These are phyloP conservation scores for Ganoderma leucocontextum DNA, from an alignment of 1,284 basidiomycete species.

Conservation along the genomic window DNA sequence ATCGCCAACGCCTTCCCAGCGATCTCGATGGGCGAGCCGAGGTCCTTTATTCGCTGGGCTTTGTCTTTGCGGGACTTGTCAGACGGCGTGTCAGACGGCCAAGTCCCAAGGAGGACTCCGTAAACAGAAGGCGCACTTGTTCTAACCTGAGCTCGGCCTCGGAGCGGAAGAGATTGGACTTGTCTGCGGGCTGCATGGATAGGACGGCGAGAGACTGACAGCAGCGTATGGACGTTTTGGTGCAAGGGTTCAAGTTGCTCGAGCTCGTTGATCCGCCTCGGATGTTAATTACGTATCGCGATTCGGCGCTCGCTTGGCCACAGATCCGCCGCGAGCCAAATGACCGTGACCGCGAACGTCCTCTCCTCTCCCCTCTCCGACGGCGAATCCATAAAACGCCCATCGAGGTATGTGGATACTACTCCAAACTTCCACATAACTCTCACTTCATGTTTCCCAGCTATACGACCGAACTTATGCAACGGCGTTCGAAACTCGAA, in stretches of 20 bases:
- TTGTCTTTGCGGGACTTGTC: constrained; percentile 74
- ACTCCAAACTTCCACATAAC: background rate
- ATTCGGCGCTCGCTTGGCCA: constrained; percentile 8
- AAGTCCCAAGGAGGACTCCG: constrained; percentile 4
- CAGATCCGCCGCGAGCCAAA: background rate
- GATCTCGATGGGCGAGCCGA: constrained; percentile 83
- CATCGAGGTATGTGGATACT: background rate
- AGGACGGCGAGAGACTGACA: background rate
- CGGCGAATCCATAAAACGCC: background rate
- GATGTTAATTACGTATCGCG: constrained; percentile 1
- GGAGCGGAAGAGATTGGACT: constrained; percentile 64
- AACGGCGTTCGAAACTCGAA: constrained; percentile 15
- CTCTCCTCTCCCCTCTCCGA: background rate
- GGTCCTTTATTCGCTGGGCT: constrained; percentile 70
- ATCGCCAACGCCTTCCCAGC: constrained; percentile 79
- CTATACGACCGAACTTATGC: background rate
- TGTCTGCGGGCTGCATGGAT: constrained; percentile 38
- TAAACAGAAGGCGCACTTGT: constrained; percentile 55
- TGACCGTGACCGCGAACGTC: background rate
- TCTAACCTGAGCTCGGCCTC: constrained; percentile 78
- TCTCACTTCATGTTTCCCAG: background rate
- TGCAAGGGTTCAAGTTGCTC: background rate
- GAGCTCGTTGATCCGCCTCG: constrained; percentile 14
- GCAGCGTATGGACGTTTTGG: too few species aligned
- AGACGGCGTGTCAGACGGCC: constrained; percentile 14